These are phyloP conservation scores for Acacia crassicarpa DNA, from an alignment of 306 rosid genomes.

Conservation along the genomic window DNA sequence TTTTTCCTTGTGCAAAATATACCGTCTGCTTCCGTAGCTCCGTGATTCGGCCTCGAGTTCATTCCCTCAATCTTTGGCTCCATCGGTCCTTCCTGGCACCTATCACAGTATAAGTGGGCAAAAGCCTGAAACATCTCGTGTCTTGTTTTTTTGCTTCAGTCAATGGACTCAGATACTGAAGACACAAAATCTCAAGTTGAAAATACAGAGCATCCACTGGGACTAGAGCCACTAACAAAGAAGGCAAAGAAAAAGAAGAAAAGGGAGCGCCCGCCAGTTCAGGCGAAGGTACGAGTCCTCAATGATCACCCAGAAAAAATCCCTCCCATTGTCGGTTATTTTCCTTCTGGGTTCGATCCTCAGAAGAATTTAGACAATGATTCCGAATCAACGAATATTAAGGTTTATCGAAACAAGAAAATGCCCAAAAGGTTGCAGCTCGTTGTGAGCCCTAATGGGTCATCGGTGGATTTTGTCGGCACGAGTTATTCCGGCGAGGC, in stretches of 20 bases:
- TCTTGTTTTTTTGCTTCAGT: not conserved
- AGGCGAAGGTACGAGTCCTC: slow-evolving; percentile 53
- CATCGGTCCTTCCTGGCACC: too few species aligned
- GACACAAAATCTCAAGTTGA: slow-evolving; percentile 24
- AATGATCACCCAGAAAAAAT: slow-evolving; percentile 43
- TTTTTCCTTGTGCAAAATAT: too few species aligned
- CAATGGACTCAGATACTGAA: slow-evolving; percentile 58
- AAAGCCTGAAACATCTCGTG: not conserved
- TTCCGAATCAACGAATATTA: slow-evolving; percentile 26
- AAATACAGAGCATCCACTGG: slow-evolving; percentile 4
- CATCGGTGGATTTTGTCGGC: slow-evolving; percentile 79
- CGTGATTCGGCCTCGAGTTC: too few species aligned
- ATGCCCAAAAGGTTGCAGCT: slow-evolving; percentile 64
- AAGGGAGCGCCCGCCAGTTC: slow-evolving; percentile 22
- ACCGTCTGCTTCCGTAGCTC: too few species aligned
- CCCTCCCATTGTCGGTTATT: slow-evolving; percentile 72
- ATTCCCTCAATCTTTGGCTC: too few species aligned
- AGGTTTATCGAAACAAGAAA: slow-evolving; percentile 48
- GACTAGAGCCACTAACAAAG: slow-evolving; percentile 10
- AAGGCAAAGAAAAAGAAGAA: slow-evolving; percentile 44
- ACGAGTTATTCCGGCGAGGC: slow-evolving; percentile 76
- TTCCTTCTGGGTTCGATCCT: slow-evolving; percentile 80
- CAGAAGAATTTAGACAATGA: not conserved
- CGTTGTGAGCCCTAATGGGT: slow-evolving; percentile 61
- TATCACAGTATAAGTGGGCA: not conserved